Evolutionary conservation across 2,329 filamentous ascomycete genomes (phyloP).

Genomic region (Camillea tinctor): DNA sequence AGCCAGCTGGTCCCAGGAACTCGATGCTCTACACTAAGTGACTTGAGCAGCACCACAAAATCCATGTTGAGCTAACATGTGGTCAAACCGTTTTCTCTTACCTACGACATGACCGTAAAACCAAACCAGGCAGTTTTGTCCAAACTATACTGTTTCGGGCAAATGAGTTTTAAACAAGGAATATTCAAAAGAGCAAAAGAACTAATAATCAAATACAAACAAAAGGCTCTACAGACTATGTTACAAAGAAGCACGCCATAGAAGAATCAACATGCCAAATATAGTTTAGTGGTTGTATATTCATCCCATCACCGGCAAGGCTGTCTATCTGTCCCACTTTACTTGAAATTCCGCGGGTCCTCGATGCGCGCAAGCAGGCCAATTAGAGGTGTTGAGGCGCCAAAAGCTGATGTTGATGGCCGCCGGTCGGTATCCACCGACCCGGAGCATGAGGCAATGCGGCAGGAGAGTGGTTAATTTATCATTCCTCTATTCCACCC

Average conservation of each 20-base stretch:
- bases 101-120: not conserved
- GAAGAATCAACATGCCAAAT: not conserved
- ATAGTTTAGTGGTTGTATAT: not conserved
- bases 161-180: not conserved
- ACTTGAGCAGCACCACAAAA: not conserved
- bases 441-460: not conserved
- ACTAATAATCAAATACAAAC: not conserved
- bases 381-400: not conserved
- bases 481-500: not conserved
- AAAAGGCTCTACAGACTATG: not conserved
- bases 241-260: not conserved
- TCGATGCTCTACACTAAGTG: not conserved
- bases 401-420: not conserved
- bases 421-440: not conserved
- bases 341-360: not conserved
- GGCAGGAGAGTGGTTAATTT: not conserved
- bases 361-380: not conserved
- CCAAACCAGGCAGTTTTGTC: not conserved
- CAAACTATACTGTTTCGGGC: not conserved
- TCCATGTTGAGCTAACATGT: not conserved
- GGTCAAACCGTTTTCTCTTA: not conserved
- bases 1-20: not conserved
- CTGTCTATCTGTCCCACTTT: not conserved
- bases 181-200: not conserved
- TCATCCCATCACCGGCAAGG: not conserved